A percentile compares a stretch with the other conserved stretches of the same genome.
phyloP scores from a whole-genome alignment of 2,329 filamentous ascomycete species.

The Tolypocladium ophioglossoides region DNA sequence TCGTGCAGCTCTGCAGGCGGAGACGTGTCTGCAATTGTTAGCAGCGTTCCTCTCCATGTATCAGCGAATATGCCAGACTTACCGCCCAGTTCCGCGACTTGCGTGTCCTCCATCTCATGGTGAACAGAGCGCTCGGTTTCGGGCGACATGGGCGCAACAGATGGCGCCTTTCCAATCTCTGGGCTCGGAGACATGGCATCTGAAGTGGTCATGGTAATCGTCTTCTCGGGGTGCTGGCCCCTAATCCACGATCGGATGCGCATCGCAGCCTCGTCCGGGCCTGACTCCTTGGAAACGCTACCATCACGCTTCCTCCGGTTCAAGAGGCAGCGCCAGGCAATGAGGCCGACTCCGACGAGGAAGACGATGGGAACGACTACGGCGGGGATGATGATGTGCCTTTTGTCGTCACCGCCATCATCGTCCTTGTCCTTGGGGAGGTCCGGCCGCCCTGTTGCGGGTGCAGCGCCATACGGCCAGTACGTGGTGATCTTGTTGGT shows the following conservation, averaged over 20 bases:
- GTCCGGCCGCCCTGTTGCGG: conserved; percentile 8
- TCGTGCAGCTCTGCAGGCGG: conserved; percentile 33
- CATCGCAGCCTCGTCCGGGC: conserved; percentile 34
- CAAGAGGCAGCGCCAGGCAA: conserved; percentile 42
- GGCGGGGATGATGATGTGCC: conserved; percentile 7
- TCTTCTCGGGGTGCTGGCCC: conserved; percentile 32
- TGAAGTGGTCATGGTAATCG: conserved; percentile 30
- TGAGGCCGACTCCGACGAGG: conserved; percentile 19
- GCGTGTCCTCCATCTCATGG: conserved; percentile 32
- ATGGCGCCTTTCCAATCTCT: conserved; percentile 26
- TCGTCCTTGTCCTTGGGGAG: conserved; percentile 1
- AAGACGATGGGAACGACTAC: conserved; percentile 6
- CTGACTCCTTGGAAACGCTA: conserved; percentile 23
- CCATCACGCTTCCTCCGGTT: conserved; percentile 26
- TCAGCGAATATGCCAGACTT: conserved; percentile 9
- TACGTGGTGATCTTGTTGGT: conserved; percentile 44
- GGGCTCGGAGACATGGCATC: conserved; percentile 29
- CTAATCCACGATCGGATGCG: conserved; percentile 43
- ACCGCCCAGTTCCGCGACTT: conserved; percentile 38
- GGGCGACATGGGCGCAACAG: conserved; percentile 4
- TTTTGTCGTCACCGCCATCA: conserved; percentile 11
- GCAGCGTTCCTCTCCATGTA: neutral
- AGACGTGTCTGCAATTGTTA: conserved; percentile 28
- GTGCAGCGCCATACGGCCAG: conserved; percentile 42
- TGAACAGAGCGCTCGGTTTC: conserved; percentile 1